Conservation (phyloP, 768 basidiomycete species). For the Suillus cothurnatus region DNA sequence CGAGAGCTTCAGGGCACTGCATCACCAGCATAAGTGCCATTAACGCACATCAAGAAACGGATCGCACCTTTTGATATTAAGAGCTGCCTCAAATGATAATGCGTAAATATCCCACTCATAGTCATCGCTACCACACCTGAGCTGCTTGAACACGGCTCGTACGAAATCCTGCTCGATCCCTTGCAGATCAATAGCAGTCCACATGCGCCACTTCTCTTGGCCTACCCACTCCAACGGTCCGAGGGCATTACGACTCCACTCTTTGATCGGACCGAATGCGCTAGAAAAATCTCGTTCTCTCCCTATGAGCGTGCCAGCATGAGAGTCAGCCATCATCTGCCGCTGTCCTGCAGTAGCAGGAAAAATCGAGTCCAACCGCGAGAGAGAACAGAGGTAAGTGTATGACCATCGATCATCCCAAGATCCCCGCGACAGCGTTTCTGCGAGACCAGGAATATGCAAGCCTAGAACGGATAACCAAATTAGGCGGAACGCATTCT, state of each 20-base stretch:
- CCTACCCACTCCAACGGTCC: slow-evolving; percentile 53
- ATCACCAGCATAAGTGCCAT: slow-evolving; percentile 13
- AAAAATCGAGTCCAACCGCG: slow-evolving; percentile 55
- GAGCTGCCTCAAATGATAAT: slow-evolving; percentile 67
- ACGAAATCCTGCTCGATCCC: slow-evolving; percentile 53
- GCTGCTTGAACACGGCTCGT: slow-evolving; percentile 59
- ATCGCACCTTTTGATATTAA: slow-evolving; percentile 58
- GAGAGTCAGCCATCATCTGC: slow-evolving; percentile 54
- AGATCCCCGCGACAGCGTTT: slow-evolving; percentile 41
- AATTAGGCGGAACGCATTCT: slow-evolving; percentile 60
- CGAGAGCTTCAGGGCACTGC: slow-evolving; percentile 71
- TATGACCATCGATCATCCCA: slow-evolving; percentile 74
- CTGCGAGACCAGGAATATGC: slow-evolving; percentile 65
- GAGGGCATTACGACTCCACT: slow-evolving; percentile 60
- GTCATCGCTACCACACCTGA: slow-evolving; percentile 51
- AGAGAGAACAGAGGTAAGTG: slow-evolving; percentile 45
- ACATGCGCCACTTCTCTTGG: slow-evolving; percentile 40
- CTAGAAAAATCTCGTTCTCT: slow-evolving; percentile 61
- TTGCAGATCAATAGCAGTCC: slow-evolving; percentile 51
- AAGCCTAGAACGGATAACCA: slow-evolving; percentile 77
- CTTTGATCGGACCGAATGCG: slow-evolving; percentile 68
- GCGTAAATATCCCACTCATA: slow-evolving; percentile 66
- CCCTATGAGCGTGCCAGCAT: slow-evolving; percentile 68
- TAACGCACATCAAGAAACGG: neutral
- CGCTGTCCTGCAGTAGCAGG: slow-evolving; percentile 39